Evolutionary conservation across 352 stramenopile species (phyloP), one percentile per base, ranked within the genome.

Genomic region (Globisporangium nodosum): DNA sequence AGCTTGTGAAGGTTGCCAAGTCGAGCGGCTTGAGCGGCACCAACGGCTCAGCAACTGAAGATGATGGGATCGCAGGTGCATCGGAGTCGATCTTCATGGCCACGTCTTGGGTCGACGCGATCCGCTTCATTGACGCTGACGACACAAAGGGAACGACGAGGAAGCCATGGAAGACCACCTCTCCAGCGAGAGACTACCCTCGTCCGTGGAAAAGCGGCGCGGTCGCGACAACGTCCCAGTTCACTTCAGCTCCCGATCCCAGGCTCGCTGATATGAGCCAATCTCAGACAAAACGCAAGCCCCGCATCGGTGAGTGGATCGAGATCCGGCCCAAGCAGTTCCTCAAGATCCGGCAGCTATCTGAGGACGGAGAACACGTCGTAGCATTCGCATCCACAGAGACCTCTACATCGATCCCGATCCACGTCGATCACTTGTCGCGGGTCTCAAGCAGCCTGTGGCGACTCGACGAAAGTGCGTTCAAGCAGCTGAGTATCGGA

Each of bases 221-320:
- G 11, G 47, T 13, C 12, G 33, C 18, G 18, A 24, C 31, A 2
- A 12, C 33, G 12, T 49, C 58, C 4, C 35, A 46, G n/a, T 52
- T 49, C 20, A 20, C 42, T 18, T 47, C 57, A 50, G 55, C 9
- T 33, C 20, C 37, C 8, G 21, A 31, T 5, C 2, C 35, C 18
- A 33, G 5, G 45, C 16, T 21, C 13, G 3, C 46, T 27, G 33
- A 1, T 13, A 35, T 7, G 30, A 35, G 16, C 4, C 18, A 40
- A 24, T 7, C 13, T 33, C 20, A 18, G 40, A 46, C 40, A 46
- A 52, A 42, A 7, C 51, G 66, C 16, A 68, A 54, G 11, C 74
- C 77, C 7, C 75, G 72, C 18, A 48, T 51, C 35, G 71, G 79
- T 18, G 74, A 89, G 24, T 86, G 79, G 77, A 46, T 89, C 11